phyloP scores from a whole-genome alignment of 1,284 basidiomycete species.

The Fomitopsis betulina region DNA sequence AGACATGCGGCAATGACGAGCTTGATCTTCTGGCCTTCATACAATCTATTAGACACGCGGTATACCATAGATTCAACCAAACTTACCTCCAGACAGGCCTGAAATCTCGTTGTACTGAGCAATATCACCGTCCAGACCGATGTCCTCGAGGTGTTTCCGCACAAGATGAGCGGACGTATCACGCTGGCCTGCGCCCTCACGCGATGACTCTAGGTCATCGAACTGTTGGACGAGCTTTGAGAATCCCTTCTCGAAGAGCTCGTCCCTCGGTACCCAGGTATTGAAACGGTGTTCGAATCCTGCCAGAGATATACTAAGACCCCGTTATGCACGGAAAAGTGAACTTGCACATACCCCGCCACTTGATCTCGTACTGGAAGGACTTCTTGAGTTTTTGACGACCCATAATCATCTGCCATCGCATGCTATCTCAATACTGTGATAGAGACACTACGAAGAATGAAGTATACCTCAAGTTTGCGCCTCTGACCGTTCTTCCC shows the following conservation, averaged over 20 bases:
- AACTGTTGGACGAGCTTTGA: constrained; percentile 91
- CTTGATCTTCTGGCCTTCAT: constrained; percentile 90
- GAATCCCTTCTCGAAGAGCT: constrained; percentile 87
- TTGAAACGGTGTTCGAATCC: constrained; percentile 91
- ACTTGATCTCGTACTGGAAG: constrained; percentile 96
- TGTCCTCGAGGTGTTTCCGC: constrained; percentile 88
- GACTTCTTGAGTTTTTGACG: constrained; percentile 97
- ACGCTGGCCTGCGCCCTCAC: constrained; percentile 87
- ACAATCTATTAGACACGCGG: background rate
- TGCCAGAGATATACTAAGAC: constrained; percentile 5
- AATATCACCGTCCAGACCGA: constrained; percentile 95
- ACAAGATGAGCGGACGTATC: constrained; percentile 81
- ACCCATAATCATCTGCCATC: constrained; percentile 78
- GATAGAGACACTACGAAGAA: background rate
- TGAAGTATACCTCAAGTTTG: constrained; percentile 73
- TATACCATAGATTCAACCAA: background rate
- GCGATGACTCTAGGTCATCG: constrained; percentile 93
- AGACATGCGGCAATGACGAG: constrained; percentile 92
- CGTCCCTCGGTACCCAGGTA: constrained; percentile 91
- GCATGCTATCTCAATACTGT: constrained; percentile 5
- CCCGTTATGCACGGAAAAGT: background rate
- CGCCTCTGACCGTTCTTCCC: constrained; percentile 91
- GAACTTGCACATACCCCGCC: constrained; percentile 55
- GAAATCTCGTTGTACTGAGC: constrained; percentile 96
- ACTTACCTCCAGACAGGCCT: constrained; percentile 78